Base-by-base conservation (phyloP, 2,329 filamentous ascomycete genomes). In the Colletotrichum lini region DNA sequence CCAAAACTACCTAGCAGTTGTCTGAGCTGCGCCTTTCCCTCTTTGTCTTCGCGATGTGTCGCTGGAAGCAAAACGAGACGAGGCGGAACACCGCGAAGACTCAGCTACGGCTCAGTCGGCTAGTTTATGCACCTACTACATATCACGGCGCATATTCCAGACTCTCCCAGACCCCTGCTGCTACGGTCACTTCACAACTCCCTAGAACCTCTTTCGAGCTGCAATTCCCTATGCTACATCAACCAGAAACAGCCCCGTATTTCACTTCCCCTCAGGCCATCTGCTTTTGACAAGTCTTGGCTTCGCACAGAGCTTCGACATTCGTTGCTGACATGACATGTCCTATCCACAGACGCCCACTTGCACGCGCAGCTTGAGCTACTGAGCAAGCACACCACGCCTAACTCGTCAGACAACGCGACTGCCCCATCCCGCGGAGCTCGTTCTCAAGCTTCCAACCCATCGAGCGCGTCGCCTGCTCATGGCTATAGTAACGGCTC, bases 311-410 rank as follows among this genome's bases (percentile, higher is more conserved):
- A 70, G 49, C 59, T 47, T 56, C 38, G 30, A 54, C 64, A 50
- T 44, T 40, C 47, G 30, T 70, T 61, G 70, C 70, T 72, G 70
- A 72, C 70, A 70, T 72, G 67, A 72, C 47, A 66, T 52, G 47
- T 45, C 38, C 60, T 57, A 30, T 67, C 58, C 58, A 52, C 59
- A 73, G 74, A 75, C 72, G 73, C 65, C 52, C 82, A 84, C 70
- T 75, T 84, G 76, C 81, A 80, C 77, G 82, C 81, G 76, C 82
- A 84, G 77, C 81, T 84, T 75, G 82, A 84, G 78, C 79, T 84
- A 71, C 75, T 84, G 57, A 82, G 83, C 75, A 81, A 78, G 67
- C 82, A 82, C 81, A 73, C 67, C 52, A 81, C 76, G 75, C 74
- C 74, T 76, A 79, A 65, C 73, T 58, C 79, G 52, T 75, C 80